Percentiles rank a stretch among this genome's conserved stretches.
Conservation (phyloP, 768 basidiomycete species). For the Rhodosporidiobolus odoratus region DNA sequence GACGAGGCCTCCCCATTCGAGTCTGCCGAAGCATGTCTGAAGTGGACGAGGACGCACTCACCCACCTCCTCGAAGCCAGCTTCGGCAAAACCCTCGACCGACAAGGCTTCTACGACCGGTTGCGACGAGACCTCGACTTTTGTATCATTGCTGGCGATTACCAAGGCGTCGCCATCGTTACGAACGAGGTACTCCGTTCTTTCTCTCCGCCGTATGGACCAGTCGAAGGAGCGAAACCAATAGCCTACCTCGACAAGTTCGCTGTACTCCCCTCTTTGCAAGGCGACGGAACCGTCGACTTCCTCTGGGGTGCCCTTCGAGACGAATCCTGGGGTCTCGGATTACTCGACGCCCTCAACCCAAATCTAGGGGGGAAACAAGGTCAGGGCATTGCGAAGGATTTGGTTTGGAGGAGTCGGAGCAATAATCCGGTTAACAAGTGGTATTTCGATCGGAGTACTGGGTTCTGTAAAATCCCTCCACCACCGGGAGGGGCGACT, state of each 20-base stretch:
- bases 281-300: conserved; percentile 98
- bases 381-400: conserved; percentile 87
- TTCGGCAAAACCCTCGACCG: conserved; percentile 70
- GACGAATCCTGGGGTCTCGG: conserved; percentile 98
- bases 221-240: conserved; percentile 39
- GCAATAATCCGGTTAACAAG: conserved; percentile 93
- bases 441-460: conserved; percentile 98
- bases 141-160: conserved; percentile 93
- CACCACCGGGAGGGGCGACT: conserved; percentile 24
- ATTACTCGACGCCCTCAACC: conserved; percentile 85
- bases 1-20: conserved; percentile 78
- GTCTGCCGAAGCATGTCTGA: conserved; percentile 60
- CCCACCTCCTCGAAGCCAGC: conserved; percentile 74
- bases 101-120: conserved; percentile 68
- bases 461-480: conserved; percentile 69
- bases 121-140: conserved; percentile 76
- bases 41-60: conserved; percentile 70
- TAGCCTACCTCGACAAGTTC: conserved; percentile 97
- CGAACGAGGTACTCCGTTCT: conserved; percentile 51
- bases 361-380: conserved; percentile 78
- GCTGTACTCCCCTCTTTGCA: conserved; percentile 90
- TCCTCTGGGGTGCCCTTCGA: conserved; percentile 95
- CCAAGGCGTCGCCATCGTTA: conserved; percentile 88
- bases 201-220: neutral
- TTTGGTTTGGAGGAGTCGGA: conserved; percentile 88